Percentiles rank a stretch among this genome's conserved stretches.
Conservation (phyloP, 371 early-diverging fungal genomes). For the Dichotomocladium elegans region DNA sequence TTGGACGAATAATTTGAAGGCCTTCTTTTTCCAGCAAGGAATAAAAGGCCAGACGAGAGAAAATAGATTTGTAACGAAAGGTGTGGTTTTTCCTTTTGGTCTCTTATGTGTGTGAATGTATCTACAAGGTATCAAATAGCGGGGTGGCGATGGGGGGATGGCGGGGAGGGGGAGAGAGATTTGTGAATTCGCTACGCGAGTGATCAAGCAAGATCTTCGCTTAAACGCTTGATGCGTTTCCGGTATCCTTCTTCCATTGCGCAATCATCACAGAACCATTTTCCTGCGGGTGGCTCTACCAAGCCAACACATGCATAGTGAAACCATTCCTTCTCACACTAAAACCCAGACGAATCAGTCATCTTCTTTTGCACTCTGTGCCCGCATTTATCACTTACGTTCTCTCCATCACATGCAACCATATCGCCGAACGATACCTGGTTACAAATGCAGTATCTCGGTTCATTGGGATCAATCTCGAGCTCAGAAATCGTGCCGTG, state of each 20-base stretch:
- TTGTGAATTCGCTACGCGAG: too few species aligned
- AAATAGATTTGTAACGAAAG: background rate
- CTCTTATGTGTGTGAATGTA: background rate
- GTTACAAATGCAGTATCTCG: conserved; percentile 91
- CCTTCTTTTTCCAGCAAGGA: too few species aligned
- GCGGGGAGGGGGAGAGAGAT: background rate
- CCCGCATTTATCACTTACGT: conserved; percentile 46
- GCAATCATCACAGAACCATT: conserved; percentile 87
- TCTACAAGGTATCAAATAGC: too few species aligned
- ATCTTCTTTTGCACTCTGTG: background rate
- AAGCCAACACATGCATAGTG: conserved; percentile 92
- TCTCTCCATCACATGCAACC: conserved; percentile 94
- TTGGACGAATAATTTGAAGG: too few species aligned
- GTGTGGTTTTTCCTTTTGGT: background rate
- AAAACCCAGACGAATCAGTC: background rate
- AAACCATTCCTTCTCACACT: conserved; percentile 95
- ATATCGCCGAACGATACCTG: conserved; percentile 97
- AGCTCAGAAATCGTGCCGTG: conserved; percentile 46
- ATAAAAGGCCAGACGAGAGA: too few species aligned
- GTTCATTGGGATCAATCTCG: conserved; percentile 94
- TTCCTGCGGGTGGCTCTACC: conserved; percentile 79
- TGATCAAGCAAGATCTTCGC: conserved; percentile 8
- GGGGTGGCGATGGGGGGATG: background rate
- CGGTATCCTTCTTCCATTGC: conserved; percentile 26
- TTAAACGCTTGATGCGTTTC: conserved; percentile 23